Evolutionary conservation across 2,329 filamentous ascomycete genomes (phyloP), one percentile per base, ranked within the genome.

Genomic region (Fusarium devonianum): DNA sequence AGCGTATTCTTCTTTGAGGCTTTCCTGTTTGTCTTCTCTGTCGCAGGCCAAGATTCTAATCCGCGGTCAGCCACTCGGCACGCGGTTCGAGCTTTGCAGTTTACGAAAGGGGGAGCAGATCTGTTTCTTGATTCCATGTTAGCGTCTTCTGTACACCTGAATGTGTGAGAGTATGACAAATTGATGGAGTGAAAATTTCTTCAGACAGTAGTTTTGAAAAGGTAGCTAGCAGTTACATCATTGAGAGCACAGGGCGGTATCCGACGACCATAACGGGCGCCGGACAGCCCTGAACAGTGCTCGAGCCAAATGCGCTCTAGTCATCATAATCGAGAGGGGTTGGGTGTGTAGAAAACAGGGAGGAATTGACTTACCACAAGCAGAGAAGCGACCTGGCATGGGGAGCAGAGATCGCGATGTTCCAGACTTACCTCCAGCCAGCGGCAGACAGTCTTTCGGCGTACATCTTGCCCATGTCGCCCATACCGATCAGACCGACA

Each of bases 251-350:
- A 78, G 72, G 74, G 77, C 71, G 62, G 70, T 69, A 66, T 77
- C 75, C 76, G 76, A 77, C 75, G 80, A 88, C 90, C 93, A 83
- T 88, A 96, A 86, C 89, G 87, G 79, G 75, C 77, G 75, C 79
- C 79, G 78, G 78, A 75, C 74, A 74, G 71, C 77, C 75, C 77
- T 80, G 78, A 75, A 79, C 85, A 85, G 92, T 96, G 82, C 93
- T 97, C 93, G 91, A 97, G 93, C 93, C 93, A 97, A 97, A 97
- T 97, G 93, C 93, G 92, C 93, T 97, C 93, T 93, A 91, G 93
- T 97, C 93, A 97, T 97, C 93, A 95, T 92, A 72, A 72, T 67
- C 52, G 46, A 67, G 58, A 49, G 53, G 50, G 38, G 29, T 17
- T 23, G 13, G 17, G 37, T 26, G 25, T 44, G 40, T 42, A 19